Percentiles rank a stretch among this genome's conserved stretches.
Evolutionary conservation across 345 rosid genomes (phyloP).

Genomic region (Acer yangbiense): DNA sequence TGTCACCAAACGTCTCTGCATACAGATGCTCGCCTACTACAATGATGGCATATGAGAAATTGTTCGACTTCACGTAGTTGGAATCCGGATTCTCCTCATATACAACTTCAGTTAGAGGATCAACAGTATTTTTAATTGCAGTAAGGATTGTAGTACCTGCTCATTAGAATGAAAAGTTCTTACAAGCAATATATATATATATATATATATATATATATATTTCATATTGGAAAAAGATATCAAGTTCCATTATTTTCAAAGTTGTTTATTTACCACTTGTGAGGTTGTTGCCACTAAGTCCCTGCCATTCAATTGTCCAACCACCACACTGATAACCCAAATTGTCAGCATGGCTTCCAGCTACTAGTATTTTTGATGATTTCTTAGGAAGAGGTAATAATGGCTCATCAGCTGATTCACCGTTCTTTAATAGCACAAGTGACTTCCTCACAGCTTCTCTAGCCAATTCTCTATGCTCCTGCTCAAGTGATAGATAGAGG

Average conservation of each 20-base stretch:
- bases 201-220: no score
- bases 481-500: neutral
- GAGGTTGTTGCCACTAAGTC: slow-evolving; percentile 27
- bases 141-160: slow-evolving; percentile 53
- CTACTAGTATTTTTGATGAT: slow-evolving; percentile 58
- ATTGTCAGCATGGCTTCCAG: slow-evolving; percentile 65
- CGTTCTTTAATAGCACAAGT: slow-evolving; percentile 73
- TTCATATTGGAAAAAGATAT: no score
- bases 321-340: slow-evolving; percentile 85
- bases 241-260: no score
- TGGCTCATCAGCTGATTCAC: slow-evolving; percentile 35
- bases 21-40: slow-evolving; percentile 50
- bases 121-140: slow-evolving; percentile 43
- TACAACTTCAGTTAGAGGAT: slow-evolving; percentile 33
- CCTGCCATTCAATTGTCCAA: slow-evolving; percentile 70
- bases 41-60: slow-evolving; percentile 46
- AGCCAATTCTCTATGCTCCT: slow-evolving; percentile 74
- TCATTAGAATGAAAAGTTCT: neutral
- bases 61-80: slow-evolving; percentile 39
- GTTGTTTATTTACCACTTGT: no score
- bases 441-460: slow-evolving; percentile 84
- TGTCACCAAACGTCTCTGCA: slow-evolving; percentile 50
- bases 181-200: neutral
- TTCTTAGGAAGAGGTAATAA: slow-evolving; percentile 63
- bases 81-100: slow-evolving; percentile 37